These are phyloP conservation scores for Plantago lanceolata DNA, from an alignment of 305 asterid genomes.

Conservation along the genomic window DNA sequence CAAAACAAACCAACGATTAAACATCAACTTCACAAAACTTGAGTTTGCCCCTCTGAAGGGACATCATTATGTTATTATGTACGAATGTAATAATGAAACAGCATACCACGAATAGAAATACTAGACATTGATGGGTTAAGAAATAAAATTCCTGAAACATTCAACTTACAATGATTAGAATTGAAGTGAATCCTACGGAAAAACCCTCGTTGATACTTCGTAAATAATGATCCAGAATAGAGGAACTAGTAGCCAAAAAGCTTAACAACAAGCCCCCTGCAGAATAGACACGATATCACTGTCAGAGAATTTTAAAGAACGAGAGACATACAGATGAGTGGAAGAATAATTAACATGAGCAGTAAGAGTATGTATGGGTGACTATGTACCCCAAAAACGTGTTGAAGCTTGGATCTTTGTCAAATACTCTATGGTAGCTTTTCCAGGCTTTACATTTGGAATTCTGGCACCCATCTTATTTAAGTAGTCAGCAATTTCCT, in stretches of 20 bases:
- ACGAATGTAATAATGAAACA: too few relatives aligned
- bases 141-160: conserved; percentile 5
- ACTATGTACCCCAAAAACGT: conserved; percentile 84
- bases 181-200: conserved; percentile 91
- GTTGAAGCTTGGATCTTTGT: conserved; percentile 92
- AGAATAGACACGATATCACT: conserved; percentile 17
- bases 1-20: neutral
- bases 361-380: neutral
- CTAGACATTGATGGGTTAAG: too few relatives aligned
- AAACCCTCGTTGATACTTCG: conserved; percentile 79
- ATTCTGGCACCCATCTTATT: conserved; percentile 95
- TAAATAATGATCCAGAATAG: conserved; percentile 74
- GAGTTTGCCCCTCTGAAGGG: too few relatives aligned
- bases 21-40: neutral
- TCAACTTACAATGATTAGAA: conserved; percentile 79
- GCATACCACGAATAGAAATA: too few relatives aligned
- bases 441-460: conserved; percentile 89
- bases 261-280: conserved; percentile 91
- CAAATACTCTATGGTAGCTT: conserved; percentile 84
- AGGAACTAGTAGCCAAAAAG: conserved; percentile 74
- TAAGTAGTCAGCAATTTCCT: conserved; percentile 91
- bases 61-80: too few relatives aligned
- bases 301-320: conserved; percentile 4
- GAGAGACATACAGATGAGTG: neutral
- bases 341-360: neutral